phyloP scores from a whole-genome alignment of 2,329 filamentous ascomycete species.

The Penicillium sp. region DNA sequence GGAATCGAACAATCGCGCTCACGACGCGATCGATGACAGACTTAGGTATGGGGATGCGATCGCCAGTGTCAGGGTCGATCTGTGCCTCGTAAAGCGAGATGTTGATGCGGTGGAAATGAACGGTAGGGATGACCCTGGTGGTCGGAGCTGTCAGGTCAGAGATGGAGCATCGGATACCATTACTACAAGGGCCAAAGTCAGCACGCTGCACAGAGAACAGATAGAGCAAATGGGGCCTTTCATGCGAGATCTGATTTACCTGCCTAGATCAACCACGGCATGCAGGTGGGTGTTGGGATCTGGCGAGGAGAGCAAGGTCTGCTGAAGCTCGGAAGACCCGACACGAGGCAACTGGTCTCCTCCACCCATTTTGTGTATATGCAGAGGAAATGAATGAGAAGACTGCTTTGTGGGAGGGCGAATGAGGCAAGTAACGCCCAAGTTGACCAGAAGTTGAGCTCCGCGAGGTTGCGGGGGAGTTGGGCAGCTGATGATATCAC shows the following conservation, averaged over 20 bases:
- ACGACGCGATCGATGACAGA: constrained; percentile 68
- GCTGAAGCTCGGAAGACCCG: background rate
- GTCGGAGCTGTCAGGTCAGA: constrained; percentile 72
- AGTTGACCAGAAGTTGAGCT: background rate
- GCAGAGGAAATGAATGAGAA: background rate
- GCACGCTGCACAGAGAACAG: no score
- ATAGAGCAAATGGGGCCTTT: background rate
- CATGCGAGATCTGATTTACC: constrained; percentile 28
- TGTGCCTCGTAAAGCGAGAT: constrained; percentile 86
- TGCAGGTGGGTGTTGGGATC: constrained; percentile 28
- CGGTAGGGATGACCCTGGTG: constrained; percentile 73
- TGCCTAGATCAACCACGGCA: constrained; percentile 44
- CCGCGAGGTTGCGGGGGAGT: background rate
- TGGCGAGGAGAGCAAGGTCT: background rate
- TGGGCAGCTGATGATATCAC: background rate
- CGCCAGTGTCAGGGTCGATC: constrained; percentile 41
- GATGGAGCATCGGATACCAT: constrained; percentile 89
- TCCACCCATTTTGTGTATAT: background rate
- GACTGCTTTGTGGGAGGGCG: background rate
- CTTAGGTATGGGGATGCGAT: constrained; percentile 57
- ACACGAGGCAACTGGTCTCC: background rate
- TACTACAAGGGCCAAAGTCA: constrained; percentile 52
- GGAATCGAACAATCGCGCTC: constrained; percentile 70
- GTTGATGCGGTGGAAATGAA: constrained; percentile 75
- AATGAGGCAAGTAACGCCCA: background rate